Conservation (phyloP, 768 basidiomycete genomes). For the Floccularia luteovirens region DNA sequence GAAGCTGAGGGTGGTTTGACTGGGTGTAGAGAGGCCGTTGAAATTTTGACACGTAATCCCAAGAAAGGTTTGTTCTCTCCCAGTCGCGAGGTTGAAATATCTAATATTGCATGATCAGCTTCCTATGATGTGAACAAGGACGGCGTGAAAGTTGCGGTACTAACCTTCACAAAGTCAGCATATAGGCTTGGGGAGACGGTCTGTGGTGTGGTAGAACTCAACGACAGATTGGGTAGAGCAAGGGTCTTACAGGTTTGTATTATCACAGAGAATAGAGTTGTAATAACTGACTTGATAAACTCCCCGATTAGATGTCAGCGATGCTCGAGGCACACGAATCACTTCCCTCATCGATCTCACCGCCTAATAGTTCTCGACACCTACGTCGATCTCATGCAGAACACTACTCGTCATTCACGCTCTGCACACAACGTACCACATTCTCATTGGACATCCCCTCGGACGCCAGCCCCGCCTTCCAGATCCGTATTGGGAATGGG, state of each 20-base stretch:
- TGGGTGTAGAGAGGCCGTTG: slow-evolving; percentile 79
- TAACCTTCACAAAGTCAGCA: slow-evolving; percentile 88
- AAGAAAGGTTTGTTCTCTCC: slow-evolving; percentile 61
- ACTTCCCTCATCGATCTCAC: slow-evolving; percentile 54
- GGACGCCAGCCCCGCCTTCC: slow-evolving; percentile 85
- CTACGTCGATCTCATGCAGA: slow-evolving; percentile 79
- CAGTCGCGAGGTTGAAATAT: background rate
- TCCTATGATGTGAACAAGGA: slow-evolving; percentile 97
- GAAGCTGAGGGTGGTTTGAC: slow-evolving; percentile 37
- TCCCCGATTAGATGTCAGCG: slow-evolving; percentile 61
- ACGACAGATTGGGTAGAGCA: slow-evolving; percentile 57
- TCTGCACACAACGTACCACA: slow-evolving; percentile 66
- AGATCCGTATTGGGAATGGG: slow-evolving; percentile 41
- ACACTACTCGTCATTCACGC: slow-evolving; percentile 70
- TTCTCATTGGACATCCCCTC: slow-evolving; percentile 91
- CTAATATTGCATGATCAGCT: slow-evolving; percentile 32
- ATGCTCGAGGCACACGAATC: slow-evolving; percentile 86
- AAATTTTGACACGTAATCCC: slow-evolving; percentile 83
- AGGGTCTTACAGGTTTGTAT: slow-evolving; percentile 78
- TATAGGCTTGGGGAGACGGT: slow-evolving; percentile 93
- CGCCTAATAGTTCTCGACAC: slow-evolving; percentile 38
- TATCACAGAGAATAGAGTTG: background rate
- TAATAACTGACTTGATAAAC: background rate
- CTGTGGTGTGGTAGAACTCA: slow-evolving; percentile 81
- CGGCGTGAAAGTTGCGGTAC: slow-evolving; percentile 78